phyloP scores from a whole-genome alignment of 208 protist species.

The Trypanosoma grayi region DNA sequence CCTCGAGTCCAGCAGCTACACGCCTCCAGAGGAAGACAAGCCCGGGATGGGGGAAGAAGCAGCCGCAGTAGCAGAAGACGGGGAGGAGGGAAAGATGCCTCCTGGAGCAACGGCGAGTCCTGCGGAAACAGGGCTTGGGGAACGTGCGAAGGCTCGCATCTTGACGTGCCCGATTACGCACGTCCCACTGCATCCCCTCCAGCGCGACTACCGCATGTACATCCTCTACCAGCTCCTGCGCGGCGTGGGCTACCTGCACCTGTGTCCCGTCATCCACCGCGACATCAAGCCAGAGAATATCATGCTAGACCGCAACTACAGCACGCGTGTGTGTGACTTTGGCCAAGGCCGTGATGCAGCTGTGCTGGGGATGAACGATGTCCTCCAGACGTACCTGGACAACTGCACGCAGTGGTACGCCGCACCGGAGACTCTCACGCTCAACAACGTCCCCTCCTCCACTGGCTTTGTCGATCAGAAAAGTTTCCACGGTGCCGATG shows the following conservation, averaged over 20 bases:
- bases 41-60: too few species aligned
- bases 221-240: constrained; percentile 97
- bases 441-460: constrained; percentile 62
- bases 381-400: constrained; percentile 63
- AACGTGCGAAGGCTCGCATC: background rate
- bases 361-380: constrained; percentile 27
- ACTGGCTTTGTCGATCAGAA: constrained; percentile 77
- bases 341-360: constrained; percentile 93
- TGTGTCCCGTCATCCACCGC: constrained; percentile 85
- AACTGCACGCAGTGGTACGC: constrained; percentile 96
- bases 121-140: background rate
- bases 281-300: constrained; percentile 94
- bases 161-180: constrained; percentile 44
- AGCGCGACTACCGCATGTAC: constrained; percentile 95
- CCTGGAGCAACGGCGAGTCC: background rate
- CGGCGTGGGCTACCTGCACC: constrained; percentile 94
- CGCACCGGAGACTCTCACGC: constrained; percentile 96
- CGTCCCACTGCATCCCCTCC: constrained; percentile 86
- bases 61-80: background rate
- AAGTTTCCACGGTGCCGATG: constrained; percentile 75
- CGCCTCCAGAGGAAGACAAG: too few species aligned
- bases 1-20: constrained; percentile 73
- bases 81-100: background rate
- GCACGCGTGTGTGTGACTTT: constrained; percentile 95
- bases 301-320: constrained; percentile 90